Evolutionary conservation across 805 yeast genomes (phyloP), one percentile per base, ranked within the genome.

Genomic region (Ogataea angusta): DNA sequence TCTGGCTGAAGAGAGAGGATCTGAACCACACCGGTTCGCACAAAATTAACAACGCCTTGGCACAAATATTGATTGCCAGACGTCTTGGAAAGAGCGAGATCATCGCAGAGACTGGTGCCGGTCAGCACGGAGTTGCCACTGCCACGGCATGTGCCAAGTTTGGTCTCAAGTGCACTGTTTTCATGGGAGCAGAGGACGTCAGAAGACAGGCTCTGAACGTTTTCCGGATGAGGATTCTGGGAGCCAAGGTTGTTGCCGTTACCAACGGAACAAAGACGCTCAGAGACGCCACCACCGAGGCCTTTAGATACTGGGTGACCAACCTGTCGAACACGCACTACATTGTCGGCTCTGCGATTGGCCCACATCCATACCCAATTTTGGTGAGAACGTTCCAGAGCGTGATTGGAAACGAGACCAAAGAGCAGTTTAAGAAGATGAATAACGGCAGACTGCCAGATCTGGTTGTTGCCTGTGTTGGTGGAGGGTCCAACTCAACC

Each of bases 181-280:
- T 78, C 60, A 93, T 93, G 99, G 99, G 99, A 48, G 98, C 98
- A 32, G 99, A 93, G 68, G 99, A 93, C 69, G 96, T 87, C 31
- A 84, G 96, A 65, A 86, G 99, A 68, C 99, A 93, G 74, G 97
- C 99, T 10, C 73, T 93, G 51, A 93, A 93, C 59, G 99, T 93
- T 28, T 93, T 93, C 75, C 80, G 99, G 72, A 93, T 93, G 95
- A 77, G 88, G 65, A 83, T 93, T 35, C 72, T 93, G 47, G 99
- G 99, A 53, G 99, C 99, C 29, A 82, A 85, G 40, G 99, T 93
- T 43, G 78, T 91, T 48, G 83, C 96, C 24, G 97, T 93, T 39
- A 82, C 85, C 30, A 87, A 87, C 59, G 99, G 99, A 66, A 91
- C 99, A 17, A 76, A 84, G 63, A 93, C 99, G 24, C 75, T 93